Conservation (phyloP, 192 early-diverging fungal genomes). For the Coemansia umbellata region DNA sequence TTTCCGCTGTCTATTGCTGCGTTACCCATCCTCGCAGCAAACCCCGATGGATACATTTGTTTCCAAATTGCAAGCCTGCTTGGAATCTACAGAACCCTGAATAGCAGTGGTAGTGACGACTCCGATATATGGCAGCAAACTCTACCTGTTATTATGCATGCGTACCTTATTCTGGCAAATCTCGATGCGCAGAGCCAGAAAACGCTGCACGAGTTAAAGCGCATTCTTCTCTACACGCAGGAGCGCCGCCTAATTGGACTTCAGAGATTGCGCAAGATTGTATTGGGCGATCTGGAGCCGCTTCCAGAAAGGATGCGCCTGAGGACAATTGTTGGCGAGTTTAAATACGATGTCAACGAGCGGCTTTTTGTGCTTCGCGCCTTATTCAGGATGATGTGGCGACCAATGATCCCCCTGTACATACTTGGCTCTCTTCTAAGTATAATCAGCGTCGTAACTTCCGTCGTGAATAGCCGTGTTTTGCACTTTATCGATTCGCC, state of each 20-base stretch:
- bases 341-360: slow-evolving; percentile 31
- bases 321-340: not conserved
- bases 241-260: slow-evolving; percentile 8
- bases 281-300: slow-evolving; percentile 10
- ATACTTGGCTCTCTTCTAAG: slow-evolving; percentile 5
- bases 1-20: slow-evolving; percentile 2
- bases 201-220: not conserved
- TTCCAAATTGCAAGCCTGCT: slow-evolving; percentile 15
- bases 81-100: slow-evolving; percentile 12
- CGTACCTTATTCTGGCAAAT: slow-evolving; percentile 5
- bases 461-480: slow-evolving; percentile 3
- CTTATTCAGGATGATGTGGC: slow-evolving; percentile 29
- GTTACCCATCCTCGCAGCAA: not conserved
- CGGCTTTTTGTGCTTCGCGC: slow-evolving; percentile 29
- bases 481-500: slow-evolving; percentile 17
- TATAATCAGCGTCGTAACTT: not conserved
- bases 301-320: slow-evolving; percentile 1
- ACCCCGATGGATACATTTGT: not conserved
- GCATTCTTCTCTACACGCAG: slow-evolving; percentile 8
- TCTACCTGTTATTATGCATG: not conserved
- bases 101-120: not conserved
- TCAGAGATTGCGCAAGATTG: slow-evolving; percentile 7
- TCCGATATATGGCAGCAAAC: not conserved
- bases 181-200: slow-evolving; percentile 11
- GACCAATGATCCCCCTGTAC: slow-evolving; percentile 23